A percentile compares a stretch with the other conserved stretches of the same genome.
phyloP scores from a whole-genome alignment of 2,329 filamentous ascomycete species.

The Diaporthe longicolla region DNA sequence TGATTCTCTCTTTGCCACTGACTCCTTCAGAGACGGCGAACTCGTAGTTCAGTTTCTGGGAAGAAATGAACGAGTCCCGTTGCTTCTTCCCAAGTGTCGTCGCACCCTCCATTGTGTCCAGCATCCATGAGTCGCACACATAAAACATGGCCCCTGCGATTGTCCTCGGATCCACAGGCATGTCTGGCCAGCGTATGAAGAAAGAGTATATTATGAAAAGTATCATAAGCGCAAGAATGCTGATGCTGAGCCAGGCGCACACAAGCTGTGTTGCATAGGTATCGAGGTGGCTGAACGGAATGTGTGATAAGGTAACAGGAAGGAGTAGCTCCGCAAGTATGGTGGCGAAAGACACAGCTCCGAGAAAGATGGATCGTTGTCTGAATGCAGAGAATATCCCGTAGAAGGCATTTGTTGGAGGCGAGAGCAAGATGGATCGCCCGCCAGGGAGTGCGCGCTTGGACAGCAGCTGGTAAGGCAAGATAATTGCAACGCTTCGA shows the following conservation, averaged over 20 bases:
- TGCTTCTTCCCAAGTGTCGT: conserved; percentile 48
- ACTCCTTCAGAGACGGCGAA: conserved; percentile 52
- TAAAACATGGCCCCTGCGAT: conserved; percentile 55
- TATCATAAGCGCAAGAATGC: conserved; percentile 54
- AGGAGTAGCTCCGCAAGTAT: conserved; percentile 55
- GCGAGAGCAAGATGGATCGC: conserved; percentile 53
- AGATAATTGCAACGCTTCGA: conserved; percentile 51
- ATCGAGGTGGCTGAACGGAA: conserved; percentile 55
- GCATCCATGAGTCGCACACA: conserved; percentile 53
- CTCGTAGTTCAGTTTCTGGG: conserved; percentile 50
- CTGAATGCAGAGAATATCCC: conserved; percentile 53
- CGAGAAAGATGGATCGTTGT: conserved; percentile 52
- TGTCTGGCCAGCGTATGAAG: conserved; percentile 52
- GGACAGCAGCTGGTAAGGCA: conserved; percentile 55
- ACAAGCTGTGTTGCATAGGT: conserved; percentile 51
- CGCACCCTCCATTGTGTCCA: conserved; percentile 50
- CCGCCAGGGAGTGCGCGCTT: conserved; percentile 47
- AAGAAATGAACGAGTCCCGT: conserved; percentile 50
- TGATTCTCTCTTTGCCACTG: conserved; percentile 47
- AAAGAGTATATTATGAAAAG: conserved; percentile 52
- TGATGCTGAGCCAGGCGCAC: conserved; percentile 52
- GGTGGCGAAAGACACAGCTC: conserved; percentile 51
- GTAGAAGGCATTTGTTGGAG: conserved; percentile 51
- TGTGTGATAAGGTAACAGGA: conserved; percentile 55
- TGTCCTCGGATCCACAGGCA: conserved; percentile 54